Percentiles rank a stretch among this genome's conserved stretches.
These are phyloP conservation scores for Suhomyces pyralidae DNA, from an alignment of 805 yeast species.

Conservation along the genomic window DNA sequence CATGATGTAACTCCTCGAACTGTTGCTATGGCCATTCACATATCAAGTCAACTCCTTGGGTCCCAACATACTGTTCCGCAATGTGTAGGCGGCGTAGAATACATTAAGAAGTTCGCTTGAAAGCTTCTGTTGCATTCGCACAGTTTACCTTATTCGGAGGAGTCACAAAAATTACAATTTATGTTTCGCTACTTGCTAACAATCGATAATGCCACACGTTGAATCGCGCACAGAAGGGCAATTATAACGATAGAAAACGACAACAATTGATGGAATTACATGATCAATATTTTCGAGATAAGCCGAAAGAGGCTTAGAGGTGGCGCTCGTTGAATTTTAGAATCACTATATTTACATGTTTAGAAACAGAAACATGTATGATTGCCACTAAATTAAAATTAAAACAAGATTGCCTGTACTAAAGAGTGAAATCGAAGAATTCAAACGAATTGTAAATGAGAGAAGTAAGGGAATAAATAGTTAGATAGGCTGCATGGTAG, in stretches of 20 bases:
- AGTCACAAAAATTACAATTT: neutral
- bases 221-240: neutral
- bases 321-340: neutral
- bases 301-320: neutral
- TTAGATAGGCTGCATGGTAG: neutral
- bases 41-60: constrained; percentile 51
- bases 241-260: neutral
- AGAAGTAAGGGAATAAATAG: neutral
- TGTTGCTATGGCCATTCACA: constrained; percentile 63
- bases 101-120: constrained; percentile 41
- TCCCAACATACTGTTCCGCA: constrained; percentile 73
- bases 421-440: neutral
- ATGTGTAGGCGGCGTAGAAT: constrained; percentile 67
- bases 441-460: neutral
- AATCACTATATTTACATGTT: neutral
- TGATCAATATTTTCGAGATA: neutral
- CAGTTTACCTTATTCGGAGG: neutral
- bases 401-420: neutral
- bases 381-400: neutral
- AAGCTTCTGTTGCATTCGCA: neutral
- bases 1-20: constrained; percentile 75
- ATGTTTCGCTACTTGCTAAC: neutral
- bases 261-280: neutral
- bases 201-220: neutral
- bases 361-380: neutral